A percentile compares a stretch with the other conserved stretches of the same genome.
Conservation (phyloP, 1,284 basidiomycete species). For the Porodaedalea pini region DNA sequence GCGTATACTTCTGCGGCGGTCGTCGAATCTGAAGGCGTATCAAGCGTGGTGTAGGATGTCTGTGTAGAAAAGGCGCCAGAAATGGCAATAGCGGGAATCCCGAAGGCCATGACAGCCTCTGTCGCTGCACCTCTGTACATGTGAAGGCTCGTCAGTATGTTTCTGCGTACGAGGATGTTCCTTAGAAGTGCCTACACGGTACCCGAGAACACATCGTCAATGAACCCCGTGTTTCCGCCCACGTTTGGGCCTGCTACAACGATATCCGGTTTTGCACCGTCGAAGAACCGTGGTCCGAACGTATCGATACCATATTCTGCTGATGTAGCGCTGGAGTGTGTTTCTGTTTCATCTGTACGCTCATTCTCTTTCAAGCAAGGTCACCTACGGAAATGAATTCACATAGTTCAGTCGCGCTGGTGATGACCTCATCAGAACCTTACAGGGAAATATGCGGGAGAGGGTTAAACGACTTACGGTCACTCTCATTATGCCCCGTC, state of each 20-base stretch:
- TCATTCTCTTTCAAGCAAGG: background rate
- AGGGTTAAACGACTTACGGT: constrained; percentile 34
- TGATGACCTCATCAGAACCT: background rate
- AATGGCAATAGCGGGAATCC: constrained; percentile 49
- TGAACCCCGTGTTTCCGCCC: constrained; percentile 33
- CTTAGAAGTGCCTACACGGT: constrained; percentile 40
- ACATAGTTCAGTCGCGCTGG: constrained; percentile 20
- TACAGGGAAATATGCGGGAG: background rate
- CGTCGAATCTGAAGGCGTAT: constrained; percentile 33
- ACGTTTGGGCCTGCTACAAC: constrained; percentile 51
- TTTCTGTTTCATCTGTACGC: too few relatives aligned
- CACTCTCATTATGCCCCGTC: constrained; percentile 40
- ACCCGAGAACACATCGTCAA: constrained; percentile 37
- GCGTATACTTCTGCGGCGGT: constrained; percentile 41
- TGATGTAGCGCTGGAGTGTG: constrained; percentile 36
- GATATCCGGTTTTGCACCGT: constrained; percentile 40
- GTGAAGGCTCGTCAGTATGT: background rate
- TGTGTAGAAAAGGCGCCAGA: constrained; percentile 40
- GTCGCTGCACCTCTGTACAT: constrained; percentile 43
- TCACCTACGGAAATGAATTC: constrained; percentile 20
- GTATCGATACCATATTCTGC: constrained; percentile 46
- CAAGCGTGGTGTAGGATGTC: constrained; percentile 45
- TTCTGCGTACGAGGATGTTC: background rate
- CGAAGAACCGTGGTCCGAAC: constrained; percentile 41
- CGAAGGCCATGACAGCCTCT: constrained; percentile 40